Evolutionary conservation across 208 protist genomes (phyloP), one percentile per base, ranked within the genome.

Genomic region (Crithidia sp.): DNA sequence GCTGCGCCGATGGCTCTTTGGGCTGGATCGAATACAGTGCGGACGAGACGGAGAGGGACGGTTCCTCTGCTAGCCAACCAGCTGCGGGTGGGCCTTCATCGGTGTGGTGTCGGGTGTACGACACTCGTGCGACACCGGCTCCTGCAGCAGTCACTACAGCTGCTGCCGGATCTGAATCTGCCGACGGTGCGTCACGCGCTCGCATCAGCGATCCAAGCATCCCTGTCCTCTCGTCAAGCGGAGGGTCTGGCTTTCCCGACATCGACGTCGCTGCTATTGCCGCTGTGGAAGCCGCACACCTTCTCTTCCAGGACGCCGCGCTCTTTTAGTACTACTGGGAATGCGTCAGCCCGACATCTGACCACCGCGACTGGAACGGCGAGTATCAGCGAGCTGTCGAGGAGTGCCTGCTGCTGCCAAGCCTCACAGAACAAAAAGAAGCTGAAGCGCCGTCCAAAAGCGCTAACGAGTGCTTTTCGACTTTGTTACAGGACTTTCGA

Each of bases 321-420:
- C 57, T 92, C 2, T 83, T 79, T 43, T 36, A 81, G 7, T 81
- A 89, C 52, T 92, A 88, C 69, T 92, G 87, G 85, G 40, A 41
- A 6, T 45, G 8, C 0, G 67, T 61, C 37, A 9, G 17, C 14
- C 0, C 9, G 43, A 55, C 50, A 3, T 9, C 41, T 3, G 36
- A 28, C 4, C 47, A 50, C 14, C 67, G 64, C 36, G 67, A 84
- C 56, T 92, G 87, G 87, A 92, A 92, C 61, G 63, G 66, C 5
- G 58, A 77, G 36, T 88, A 92, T 54, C 84, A 92, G 55, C 53
- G 53, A 0, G 76, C 72, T 0, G 10, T 89, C 17, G 87, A 92
- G 14, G 71, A 12, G 55, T 59, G 63, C 55, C 64, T 55, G 9
- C 69, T 71, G 41, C 10, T 58, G 16, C 49, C 47, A 4, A 14